Conservation (phyloP, 768 basidiomycete genomes). For the Lactifluus piperatus region DNA sequence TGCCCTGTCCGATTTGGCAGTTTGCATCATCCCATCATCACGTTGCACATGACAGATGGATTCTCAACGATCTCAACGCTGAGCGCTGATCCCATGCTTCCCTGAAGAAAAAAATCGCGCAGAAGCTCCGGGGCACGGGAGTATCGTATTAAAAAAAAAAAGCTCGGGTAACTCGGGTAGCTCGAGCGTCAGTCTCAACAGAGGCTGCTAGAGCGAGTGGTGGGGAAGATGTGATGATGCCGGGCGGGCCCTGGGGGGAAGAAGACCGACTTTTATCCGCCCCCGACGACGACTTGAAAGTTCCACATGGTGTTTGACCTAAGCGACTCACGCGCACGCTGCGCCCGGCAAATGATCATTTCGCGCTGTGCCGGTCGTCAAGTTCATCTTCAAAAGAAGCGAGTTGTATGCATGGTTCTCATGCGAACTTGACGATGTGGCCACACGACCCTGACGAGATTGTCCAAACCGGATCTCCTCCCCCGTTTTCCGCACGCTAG, state of each 20-base stretch:
- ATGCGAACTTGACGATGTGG: not conserved
- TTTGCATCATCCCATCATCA: too few species aligned
- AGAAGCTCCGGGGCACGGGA: not conserved
- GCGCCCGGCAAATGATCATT: not conserved
- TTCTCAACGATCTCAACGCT: too few species aligned
- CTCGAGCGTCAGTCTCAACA: not conserved
- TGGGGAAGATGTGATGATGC: not conserved
- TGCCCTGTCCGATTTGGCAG: not conserved
- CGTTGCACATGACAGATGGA: not conserved
- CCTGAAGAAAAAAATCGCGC: not conserved
- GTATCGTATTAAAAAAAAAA: too few species aligned
- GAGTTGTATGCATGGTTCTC: not conserved
- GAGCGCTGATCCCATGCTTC: not conserved
- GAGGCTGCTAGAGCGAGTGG: not conserved
- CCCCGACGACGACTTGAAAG: not conserved
- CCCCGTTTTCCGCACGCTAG: not conserved
- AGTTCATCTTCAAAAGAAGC: not conserved
- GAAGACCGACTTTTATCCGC: not conserved
- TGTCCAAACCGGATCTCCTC: not conserved
- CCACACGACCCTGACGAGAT: not conserved
- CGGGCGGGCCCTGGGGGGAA: too few species aligned
- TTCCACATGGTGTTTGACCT: not conserved
- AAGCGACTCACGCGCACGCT: not conserved
- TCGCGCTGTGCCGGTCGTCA: not conserved
- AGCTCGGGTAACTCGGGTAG: slow-evolving; percentile 1